Base-by-base conservation (phyloP, 148 eudicot genomes). In the Amaranthus cruentus region DNA sequence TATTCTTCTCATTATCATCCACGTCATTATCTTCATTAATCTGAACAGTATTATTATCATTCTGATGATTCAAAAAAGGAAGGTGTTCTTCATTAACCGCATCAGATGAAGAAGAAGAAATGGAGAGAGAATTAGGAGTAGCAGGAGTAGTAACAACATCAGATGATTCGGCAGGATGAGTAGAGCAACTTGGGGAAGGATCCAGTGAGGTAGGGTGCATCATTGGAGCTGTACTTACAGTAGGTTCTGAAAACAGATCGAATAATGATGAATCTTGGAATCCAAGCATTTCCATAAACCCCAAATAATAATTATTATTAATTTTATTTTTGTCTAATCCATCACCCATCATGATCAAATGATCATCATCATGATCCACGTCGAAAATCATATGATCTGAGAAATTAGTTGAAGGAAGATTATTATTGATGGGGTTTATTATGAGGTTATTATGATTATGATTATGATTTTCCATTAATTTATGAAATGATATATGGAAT, bases 81-180 rank as follows among this genome's bases (percentile, higher is more conserved):
- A 68, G 77, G 2, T 72, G 76, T n/a, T 77, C 83, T 13, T 80
- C 81, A 28, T 69, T 56, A 28, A 78, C 78, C 5, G 84, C 84
- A 64, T 88, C 96, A 1, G 66, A 76, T 0, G 96, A 90, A 0
- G 92, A 88, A 0, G 96, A 88, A 53, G 91, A 88, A 28, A 90
- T 82, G 14, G 90, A 88, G 0, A 83, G 79, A 1, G 90, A 87
- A 63, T 87, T 87, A 0, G 95, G 95, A 0, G 88, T 90, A 0
- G 83, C 84, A 55, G 93, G 91, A 59, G 88, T 83, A 53, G 83
- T 84, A 6, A 84, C 84, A 63, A 82, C 85, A 67, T 86, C 88
- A 2, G 88, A 85, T 4, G 80, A 71, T n/a, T 85, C 87, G 15
- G 69, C 69, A 0, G 78, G 6, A 50, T 5, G 4, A 18, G 70